A percentile compares a stretch with the other conserved stretches of the same genome.
Evolutionary conservation across 768 basidiomycete species (phyloP).

Genomic region (Pulveroboletus sp.): DNA sequence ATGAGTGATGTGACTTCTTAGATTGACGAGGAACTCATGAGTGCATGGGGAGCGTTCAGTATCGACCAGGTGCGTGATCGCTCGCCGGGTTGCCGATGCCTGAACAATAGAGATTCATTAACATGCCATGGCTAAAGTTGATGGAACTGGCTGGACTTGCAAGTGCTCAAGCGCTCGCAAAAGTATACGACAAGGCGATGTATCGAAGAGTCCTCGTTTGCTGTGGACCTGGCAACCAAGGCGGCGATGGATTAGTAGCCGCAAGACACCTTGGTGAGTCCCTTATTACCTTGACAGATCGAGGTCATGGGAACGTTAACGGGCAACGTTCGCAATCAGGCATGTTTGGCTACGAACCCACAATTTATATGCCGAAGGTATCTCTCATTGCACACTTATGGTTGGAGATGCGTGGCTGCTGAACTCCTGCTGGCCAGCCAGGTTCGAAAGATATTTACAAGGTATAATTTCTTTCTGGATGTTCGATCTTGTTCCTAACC

Average conservation of each 20-base stretch:
- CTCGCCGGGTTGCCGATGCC: background rate
- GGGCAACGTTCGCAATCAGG: conserved; percentile 39
- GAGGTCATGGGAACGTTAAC: background rate
- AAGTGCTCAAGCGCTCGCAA: conserved; percentile 83
- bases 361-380: conserved; percentile 93
- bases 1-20: conserved; percentile 26
- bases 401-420: background rate
- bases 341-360: conserved; percentile 89
- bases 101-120: background rate
- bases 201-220: conserved; percentile 85
- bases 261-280: conserved; percentile 83
- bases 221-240: conserved; percentile 97
- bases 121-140: conserved; percentile 45
- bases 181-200: conserved; percentile 63
- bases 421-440: conserved; percentile 45
- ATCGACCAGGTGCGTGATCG: conserved; percentile 69
- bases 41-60: conserved; percentile 82
- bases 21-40: conserved; percentile 97
- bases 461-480: conserved; percentile 35
- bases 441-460: conserved; percentile 93
- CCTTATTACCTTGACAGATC: background rate
- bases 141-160: conserved; percentile 97
- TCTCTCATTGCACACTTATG: background rate
- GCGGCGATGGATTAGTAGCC: conserved; percentile 94
- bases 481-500: background rate